These are phyloP conservation scores for Blumeria graminis DNA, from an alignment of 2,329 filamentous ascomycete genomes.

Conservation along the genomic window DNA sequence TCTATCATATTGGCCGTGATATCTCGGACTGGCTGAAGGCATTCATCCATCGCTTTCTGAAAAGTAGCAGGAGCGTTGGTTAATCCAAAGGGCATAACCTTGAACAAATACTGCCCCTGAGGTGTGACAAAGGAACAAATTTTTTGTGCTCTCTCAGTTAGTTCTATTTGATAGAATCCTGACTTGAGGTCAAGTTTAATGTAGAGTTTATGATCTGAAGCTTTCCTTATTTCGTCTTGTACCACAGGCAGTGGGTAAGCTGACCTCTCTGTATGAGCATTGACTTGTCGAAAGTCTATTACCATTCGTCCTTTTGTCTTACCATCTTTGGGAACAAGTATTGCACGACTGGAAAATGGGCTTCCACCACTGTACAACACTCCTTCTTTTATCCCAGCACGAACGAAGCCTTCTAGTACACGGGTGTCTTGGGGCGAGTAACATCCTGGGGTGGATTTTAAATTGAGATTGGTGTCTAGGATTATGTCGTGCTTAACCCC, in stretches of 20 bases:
- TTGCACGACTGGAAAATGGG: background rate
- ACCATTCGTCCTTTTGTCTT: conserved; percentile 1
- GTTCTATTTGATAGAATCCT: background rate
- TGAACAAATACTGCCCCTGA: background rate
- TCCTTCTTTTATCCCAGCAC: background rate
- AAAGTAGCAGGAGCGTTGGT: background rate
- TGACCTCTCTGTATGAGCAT: background rate
- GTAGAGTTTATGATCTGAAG: background rate
- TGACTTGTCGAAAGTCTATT: background rate
- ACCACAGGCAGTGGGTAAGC: background rate
- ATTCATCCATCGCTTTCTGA: background rate
- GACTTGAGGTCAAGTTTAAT: conserved; percentile 1
- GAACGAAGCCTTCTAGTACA: background rate
- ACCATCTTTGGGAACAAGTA: background rate
- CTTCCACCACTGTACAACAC: background rate
- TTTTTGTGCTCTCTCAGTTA: background rate
- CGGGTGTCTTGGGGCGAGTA: background rate
- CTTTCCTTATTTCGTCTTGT: background rate
- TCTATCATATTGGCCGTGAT: background rate
- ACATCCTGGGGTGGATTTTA: background rate
- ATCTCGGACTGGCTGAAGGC: background rate
- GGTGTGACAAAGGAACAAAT: background rate
- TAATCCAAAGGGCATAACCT: background rate
- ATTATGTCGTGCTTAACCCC: background rate
- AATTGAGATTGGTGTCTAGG: background rate